phyloP scores from a whole-genome alignment of 768 basidiomycete species.

The Termitomyces heimii region DNA sequence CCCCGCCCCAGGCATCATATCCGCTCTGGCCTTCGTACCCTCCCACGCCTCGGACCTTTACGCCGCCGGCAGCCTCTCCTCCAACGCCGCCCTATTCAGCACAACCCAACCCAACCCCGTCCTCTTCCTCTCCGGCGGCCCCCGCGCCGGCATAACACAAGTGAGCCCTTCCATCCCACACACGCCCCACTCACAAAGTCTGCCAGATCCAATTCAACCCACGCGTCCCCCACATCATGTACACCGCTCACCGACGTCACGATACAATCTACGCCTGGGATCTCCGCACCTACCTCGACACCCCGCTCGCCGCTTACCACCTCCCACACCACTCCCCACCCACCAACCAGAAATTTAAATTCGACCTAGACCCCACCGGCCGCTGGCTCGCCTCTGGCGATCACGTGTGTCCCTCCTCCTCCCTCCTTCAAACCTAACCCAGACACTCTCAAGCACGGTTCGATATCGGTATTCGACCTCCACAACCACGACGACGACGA shows the following conservation, averaged over 20 bases:
- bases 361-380: neutral
- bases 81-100: no score
- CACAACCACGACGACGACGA: neutral
- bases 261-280: neutral
- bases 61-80: neutral
- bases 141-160: neutral
- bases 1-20: constrained; percentile 46
- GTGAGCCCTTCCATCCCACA: neutral
- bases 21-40: constrained; percentile 68
- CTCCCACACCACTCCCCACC: no score
- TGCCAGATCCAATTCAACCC: neutral
- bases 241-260: neutral
- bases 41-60: neutral
- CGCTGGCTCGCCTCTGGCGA: neutral
- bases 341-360: neutral
- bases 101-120: neutral
- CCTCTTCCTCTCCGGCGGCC: neutral
- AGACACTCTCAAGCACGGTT: neutral
- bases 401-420: neutral
- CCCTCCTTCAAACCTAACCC: neutral
- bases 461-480: neutral
- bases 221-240: neutral
- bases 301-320: neutral
- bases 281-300: neutral
- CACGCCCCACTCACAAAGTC: accelerated